Base-by-base conservation (phyloP, 2,329 filamentous ascomycete genomes). In the Pseudogymnoascus sp. region DNA sequence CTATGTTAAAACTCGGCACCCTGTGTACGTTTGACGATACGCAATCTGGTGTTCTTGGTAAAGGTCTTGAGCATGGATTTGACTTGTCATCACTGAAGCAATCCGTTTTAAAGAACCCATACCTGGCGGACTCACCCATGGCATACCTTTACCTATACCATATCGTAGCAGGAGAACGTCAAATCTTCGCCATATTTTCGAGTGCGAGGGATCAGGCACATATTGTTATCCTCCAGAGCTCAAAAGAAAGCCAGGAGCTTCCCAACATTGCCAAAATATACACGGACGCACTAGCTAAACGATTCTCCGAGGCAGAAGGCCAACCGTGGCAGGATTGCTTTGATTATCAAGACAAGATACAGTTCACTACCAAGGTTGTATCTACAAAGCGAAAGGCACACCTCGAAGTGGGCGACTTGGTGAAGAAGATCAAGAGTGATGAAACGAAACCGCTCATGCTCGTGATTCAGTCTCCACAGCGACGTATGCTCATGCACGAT, bases 171-270 rank as follows among this genome's bases (percentile, higher is more conserved):
- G 92, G 92, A 2, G 93, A 99, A 62, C 84, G 91, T 36, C 92
- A 99, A 70, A 87, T 99, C 59, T 97, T 97, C 72, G 92, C 91
- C 0, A 74, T 99, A 4, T 96, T 99, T 74, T 97, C 93, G 0
- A 93, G 91, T 0, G 84, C 84, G 0, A 87, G 83, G 65, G 82
- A 86, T 10, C 86, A 94, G 68, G 94, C 92, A 0, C 85, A 96
- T 68, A 84, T 99, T 59, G 81, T 97, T 59, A 88, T 97, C n/a
- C 81, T 96, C 37, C 92, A 94, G 71, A 89, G 87, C 69, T 86
- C 83, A 50, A 87, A 87, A 67, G 92, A 97, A 67, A 81, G 77
- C 1, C 89, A 95, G 69, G 90, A 92, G 31, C 80, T 99, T 67
- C 94, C 94, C 0, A 99, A 97, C 64, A 83, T 96, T 29, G 87